phyloP scores from a whole-genome alignment of 1,284 basidiomycete genomes.

The Hortiboletus rubellus region DNA sequence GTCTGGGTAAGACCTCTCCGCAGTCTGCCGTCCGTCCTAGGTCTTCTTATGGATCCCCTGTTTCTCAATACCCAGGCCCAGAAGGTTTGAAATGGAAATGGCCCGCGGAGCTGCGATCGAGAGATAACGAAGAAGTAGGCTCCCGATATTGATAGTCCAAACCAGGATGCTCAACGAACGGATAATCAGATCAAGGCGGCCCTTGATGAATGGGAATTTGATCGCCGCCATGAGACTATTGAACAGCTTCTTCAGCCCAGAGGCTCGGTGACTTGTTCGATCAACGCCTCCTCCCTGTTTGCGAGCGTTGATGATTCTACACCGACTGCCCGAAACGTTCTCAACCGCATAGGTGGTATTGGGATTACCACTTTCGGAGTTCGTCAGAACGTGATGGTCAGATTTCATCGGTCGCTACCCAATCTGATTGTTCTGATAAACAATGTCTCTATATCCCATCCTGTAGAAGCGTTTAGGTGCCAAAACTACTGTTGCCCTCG shows the following conservation, averaged over 20 bases:
- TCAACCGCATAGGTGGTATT: constrained; percentile 39
- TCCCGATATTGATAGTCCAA: constrained; percentile 16
- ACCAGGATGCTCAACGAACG: constrained; percentile 23
- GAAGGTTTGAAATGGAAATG: constrained; percentile 50
- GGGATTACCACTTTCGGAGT: constrained; percentile 36
- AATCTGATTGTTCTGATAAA: constrained; percentile 27
- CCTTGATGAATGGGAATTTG: constrained; percentile 43
- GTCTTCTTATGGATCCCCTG: constrained; percentile 13
- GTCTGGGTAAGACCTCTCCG: constrained; percentile 52
- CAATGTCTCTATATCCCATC: constrained; percentile 1
- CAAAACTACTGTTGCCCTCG: constrained; percentile 39
- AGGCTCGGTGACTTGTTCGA: constrained; percentile 44
- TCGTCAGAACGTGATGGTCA: constrained; percentile 44
- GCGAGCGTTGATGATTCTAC: constrained; percentile 29
- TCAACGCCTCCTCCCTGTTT: constrained; percentile 54
- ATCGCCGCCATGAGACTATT: constrained; percentile 45
- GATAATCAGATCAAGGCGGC: constrained; percentile 47
- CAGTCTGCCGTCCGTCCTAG: constrained; percentile 2
- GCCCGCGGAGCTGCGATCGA: constrained; percentile 43
- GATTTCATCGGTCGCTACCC: constrained; percentile 16
- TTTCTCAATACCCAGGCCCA: constrained; percentile 41
- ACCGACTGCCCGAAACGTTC: constrained; percentile 25
- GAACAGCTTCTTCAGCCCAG: constrained; percentile 50
- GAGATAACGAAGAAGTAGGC: constrained; percentile 55
- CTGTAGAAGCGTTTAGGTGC: constrained; percentile 43